Percentiles rank a stretch among this genome's conserved stretches.
Conservation (phyloP, 768 basidiomycete species). For the Pleurotus djamor region DNA sequence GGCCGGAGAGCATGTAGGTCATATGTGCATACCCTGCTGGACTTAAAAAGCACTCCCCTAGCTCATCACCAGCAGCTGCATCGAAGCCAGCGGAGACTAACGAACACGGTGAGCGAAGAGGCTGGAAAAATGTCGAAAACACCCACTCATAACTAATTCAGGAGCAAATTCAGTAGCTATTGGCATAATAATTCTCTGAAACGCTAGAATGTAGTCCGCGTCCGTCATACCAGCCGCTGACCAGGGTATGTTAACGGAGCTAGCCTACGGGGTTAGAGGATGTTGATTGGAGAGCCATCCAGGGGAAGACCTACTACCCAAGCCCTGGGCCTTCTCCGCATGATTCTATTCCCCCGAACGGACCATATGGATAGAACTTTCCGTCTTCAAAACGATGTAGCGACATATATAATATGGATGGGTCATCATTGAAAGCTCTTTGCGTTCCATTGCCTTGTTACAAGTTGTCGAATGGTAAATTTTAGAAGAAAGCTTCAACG, state of each 20-base stretch:
- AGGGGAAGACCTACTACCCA: constrained; percentile 67
- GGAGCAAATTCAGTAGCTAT: constrained; percentile 97
- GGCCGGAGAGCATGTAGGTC: constrained; percentile 92
- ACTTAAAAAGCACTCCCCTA: constrained; percentile 89
- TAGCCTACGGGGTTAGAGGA: constrained; percentile 29
- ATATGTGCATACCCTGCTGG: constrained; percentile 97
- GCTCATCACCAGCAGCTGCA: constrained; percentile 88
- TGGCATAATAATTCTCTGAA: constrained; percentile 95
- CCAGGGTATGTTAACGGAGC: constrained; percentile 97
- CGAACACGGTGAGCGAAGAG: not conserved
- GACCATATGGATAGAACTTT: constrained; percentile 88
- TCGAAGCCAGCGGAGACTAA: constrained; percentile 98
- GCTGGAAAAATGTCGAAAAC: too few relatives aligned
- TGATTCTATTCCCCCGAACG: constrained; percentile 84
- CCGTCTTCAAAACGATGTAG: constrained; percentile 94
- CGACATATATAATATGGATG: constrained; percentile 89
- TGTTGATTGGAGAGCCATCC: constrained; percentile 5
- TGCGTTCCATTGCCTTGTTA: constrained; percentile 92
- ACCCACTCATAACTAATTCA: constrained; percentile 92
- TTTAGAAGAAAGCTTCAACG: too few relatives aligned
- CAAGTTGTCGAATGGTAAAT: too few relatives aligned
- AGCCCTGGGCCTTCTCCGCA: constrained; percentile 82
- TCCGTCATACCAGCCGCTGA: constrained; percentile 85
- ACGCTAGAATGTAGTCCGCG: constrained; percentile 95
- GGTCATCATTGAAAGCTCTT: constrained; percentile 92